A percentile compares a stretch with the other conserved stretches of the same genome.
These are phyloP conservation scores for Penicillium longicatenatum DNA, from an alignment of 495 filamentous ascomycete species.

Conservation along the genomic window DNA sequence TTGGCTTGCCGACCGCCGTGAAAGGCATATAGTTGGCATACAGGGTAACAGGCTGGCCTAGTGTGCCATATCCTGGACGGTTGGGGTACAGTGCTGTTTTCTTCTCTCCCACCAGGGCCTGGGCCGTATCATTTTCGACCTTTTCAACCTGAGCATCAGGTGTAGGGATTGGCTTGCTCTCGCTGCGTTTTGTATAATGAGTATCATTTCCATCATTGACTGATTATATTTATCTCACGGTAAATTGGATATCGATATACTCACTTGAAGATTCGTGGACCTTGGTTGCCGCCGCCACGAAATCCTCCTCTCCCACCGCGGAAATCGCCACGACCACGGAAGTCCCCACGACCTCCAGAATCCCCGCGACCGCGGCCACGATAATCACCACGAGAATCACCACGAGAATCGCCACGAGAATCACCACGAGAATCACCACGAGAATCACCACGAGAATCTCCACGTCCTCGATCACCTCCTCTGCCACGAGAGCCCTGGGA, in stretches of 20 bases:
- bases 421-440: neutral
- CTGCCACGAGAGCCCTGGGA: conserved; percentile 11
- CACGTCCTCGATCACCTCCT: conserved; percentile 3
- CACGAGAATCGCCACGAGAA: conserved; percentile 8
- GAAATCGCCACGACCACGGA: neutral
- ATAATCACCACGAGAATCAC: conserved; percentile 15
- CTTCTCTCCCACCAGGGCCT: conserved; percentile 26
- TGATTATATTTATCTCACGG: neutral
- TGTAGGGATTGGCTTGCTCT: conserved; percentile 17
- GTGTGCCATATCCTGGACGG: conserved; percentile 62
- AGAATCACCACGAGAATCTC: neutral
- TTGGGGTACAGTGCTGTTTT: conserved; percentile 28
- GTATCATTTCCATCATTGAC: neutral
- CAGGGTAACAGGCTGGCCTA: conserved; percentile 51
- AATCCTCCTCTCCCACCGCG: conserved; percentile 10
- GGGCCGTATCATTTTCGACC: conserved; percentile 30
- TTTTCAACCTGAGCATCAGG: conserved; percentile 31
- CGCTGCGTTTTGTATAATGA: conserved; percentile 19
- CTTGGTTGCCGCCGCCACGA: conserved; percentile 16
- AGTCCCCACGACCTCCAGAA: neutral
- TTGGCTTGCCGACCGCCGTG: conserved; percentile 33
- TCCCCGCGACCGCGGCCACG: conserved; percentile 11
- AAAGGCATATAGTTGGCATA: conserved; percentile 69
- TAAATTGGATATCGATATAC: neutral
- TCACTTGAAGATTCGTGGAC: conserved; percentile 34